phyloP scores from a whole-genome alignment of 108 stramenopile genomes.

The Cyclotella kingstonii region DNA sequence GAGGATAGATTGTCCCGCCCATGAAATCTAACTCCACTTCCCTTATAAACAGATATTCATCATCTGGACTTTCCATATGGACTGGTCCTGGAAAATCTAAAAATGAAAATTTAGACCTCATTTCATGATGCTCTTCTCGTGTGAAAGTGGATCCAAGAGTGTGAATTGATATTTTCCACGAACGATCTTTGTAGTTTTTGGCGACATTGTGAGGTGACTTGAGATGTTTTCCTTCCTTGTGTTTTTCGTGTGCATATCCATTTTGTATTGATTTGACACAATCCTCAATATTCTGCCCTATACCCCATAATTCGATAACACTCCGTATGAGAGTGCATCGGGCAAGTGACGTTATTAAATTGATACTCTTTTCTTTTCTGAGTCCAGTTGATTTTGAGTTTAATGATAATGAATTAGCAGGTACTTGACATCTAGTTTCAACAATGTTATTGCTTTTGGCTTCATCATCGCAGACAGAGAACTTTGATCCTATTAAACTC shows the following conservation, averaged over 20 bases:
- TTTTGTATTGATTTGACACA: slow-evolving; percentile 44
- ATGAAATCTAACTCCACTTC: slow-evolving; percentile 66
- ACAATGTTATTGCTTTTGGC: slow-evolving; percentile 1
- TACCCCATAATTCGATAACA: slow-evolving; percentile 80
- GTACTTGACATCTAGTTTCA: too few relatives aligned
- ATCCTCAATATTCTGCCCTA: slow-evolving; percentile 41
- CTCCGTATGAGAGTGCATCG: slow-evolving; percentile 70
- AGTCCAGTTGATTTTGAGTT: background rate
- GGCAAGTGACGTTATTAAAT: slow-evolving; percentile 48
- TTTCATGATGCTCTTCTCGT: slow-evolving; percentile 69
- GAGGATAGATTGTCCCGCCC: slow-evolving; percentile 65
- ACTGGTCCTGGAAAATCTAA: slow-evolving; percentile 64
- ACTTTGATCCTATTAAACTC: slow-evolving; percentile 30
- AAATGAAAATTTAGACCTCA: slow-evolving; percentile 57
- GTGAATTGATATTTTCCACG: slow-evolving; percentile 81
- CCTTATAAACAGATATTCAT: slow-evolving; percentile 70
- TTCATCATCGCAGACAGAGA: slow-evolving; percentile 21
- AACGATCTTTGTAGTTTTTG: slow-evolving; percentile 21
- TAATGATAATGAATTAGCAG: too few relatives aligned
- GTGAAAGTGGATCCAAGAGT: slow-evolving; percentile 70
- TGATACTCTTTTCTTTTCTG: slow-evolving; percentile 17
- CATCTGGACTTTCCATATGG: slow-evolving; percentile 67
- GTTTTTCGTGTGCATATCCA: slow-evolving; percentile 8
- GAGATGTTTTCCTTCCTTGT: slow-evolving; percentile 32
- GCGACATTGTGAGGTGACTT: background rate